Conservation (phyloP, 2,329 filamentous ascomycete genomes). For the Aureobasidium sp. region DNA sequence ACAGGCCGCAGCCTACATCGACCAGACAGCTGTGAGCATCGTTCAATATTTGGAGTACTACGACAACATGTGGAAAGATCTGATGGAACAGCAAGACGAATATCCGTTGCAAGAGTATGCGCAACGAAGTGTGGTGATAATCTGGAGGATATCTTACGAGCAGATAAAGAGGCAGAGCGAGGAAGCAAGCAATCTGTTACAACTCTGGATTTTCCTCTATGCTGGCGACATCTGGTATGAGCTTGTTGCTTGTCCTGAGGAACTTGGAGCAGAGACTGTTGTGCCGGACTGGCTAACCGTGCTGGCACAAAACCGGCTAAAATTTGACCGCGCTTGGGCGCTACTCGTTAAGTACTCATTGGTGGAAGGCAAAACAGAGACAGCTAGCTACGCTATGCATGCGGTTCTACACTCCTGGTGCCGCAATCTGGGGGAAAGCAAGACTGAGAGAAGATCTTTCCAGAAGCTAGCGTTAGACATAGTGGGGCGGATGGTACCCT, state of each 20-base stretch:
- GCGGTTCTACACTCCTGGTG: conserved; percentile 27
- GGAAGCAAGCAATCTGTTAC: conserved; percentile 20
- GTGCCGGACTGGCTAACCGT: conserved; percentile 14
- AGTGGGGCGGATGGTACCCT: not conserved
- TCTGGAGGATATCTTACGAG: conserved; percentile 26
- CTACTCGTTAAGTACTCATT: conserved; percentile 23
- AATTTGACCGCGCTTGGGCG: conserved; percentile 17
- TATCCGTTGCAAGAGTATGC: too few relatives aligned
- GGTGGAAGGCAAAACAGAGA: conserved; percentile 14
- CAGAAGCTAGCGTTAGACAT: not conserved
- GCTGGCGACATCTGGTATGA: conserved; percentile 22
- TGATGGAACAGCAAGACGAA: too few relatives aligned
- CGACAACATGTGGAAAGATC: too few relatives aligned
- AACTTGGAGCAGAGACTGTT: not conserved
- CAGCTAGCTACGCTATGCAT: conserved; percentile 26
- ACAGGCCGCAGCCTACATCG: too few relatives aligned
- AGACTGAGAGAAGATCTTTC: conserved; percentile 12
- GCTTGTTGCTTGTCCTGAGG: conserved; percentile 16
- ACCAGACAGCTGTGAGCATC: too few relatives aligned
- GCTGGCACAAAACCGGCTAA: conserved; percentile 12
- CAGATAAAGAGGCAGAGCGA: conserved; percentile 19
- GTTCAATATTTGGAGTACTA: too few relatives aligned
- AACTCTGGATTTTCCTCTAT: conserved; percentile 23
- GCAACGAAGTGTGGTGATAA: conserved; percentile 20
- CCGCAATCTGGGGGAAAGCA: not conserved